Conservation (phyloP, 2,329 filamentous ascomycete genomes). For the Claviceps monticola region DNA sequence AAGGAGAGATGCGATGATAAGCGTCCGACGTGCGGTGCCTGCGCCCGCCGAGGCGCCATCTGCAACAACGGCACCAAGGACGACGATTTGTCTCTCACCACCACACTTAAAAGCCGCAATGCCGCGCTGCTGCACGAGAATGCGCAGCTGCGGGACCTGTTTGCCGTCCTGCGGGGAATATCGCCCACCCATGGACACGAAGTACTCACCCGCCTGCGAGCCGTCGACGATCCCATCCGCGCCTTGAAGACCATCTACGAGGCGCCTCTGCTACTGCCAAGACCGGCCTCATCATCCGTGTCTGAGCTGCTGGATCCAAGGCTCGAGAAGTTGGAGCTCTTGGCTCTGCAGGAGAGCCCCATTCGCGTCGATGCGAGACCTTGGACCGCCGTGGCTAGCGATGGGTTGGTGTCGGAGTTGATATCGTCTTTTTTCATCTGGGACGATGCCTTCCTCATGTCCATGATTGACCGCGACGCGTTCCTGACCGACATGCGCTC, state of each 20-base stretch:
- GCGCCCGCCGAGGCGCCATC: conserved; percentile 3
- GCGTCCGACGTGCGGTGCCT: conserved; percentile 4
- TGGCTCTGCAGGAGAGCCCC: conserved; percentile 8
- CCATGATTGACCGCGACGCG: conserved; percentile 13
- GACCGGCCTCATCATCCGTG: background rate
- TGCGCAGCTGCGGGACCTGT: conserved; percentile 8
- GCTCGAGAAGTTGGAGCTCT: conserved; percentile 4
- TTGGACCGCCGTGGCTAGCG: conserved; percentile 17
- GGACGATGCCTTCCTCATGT: conserved; percentile 14
- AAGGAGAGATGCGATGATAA: conserved; percentile 6
- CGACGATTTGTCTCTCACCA: background rate
- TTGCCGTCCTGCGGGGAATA: conserved; percentile 2
- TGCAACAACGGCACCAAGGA: conserved; percentile 4
- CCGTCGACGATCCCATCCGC: conserved; percentile 4
- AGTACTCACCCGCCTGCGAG: conserved; percentile 4
- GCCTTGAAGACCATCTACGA: conserved; percentile 3
- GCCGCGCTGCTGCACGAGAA: conserved; percentile 7
- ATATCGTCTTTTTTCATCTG: conserved; percentile 17
- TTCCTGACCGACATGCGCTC: conserved; percentile 16
- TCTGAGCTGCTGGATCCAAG: background rate
- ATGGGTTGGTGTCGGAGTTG: conserved; percentile 18
- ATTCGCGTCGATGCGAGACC: conserved; percentile 15
- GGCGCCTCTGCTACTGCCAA: background rate
- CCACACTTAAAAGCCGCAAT: conserved; percentile 2
- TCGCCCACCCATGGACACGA: conserved; percentile 3